Percentiles rank a stretch among this genome's conserved stretches.
These are phyloP conservation scores for Podila epigama DNA, from an alignment of 192 early-diverging fungal genomes.

Conservation along the genomic window DNA sequence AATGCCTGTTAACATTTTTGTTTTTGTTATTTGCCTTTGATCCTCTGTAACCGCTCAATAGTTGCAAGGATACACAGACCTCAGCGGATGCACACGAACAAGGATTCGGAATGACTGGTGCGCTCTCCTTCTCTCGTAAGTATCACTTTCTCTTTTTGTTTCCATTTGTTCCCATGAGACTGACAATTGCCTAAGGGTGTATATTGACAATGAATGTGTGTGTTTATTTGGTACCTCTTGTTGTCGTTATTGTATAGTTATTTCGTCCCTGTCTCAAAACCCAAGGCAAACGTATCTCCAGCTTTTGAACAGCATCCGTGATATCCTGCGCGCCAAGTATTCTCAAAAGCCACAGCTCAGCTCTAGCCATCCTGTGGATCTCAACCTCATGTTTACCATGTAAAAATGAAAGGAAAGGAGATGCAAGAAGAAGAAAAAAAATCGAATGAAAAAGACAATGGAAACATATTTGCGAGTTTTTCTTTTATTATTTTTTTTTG, in stretches of 20 bases:
- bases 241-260: slow-evolving; percentile 22
- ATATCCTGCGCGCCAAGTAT: slow-evolving; percentile 69
- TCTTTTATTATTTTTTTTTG: background rate
- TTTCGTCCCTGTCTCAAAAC: slow-evolving; percentile 58
- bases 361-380: slow-evolving; percentile 50
- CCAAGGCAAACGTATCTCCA: slow-evolving; percentile 71
- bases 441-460: background rate
- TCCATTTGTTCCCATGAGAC: background rate
- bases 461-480: background rate
- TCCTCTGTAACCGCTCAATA: slow-evolving; percentile 2
- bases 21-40: background rate
- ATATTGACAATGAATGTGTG: background rate
- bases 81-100: slow-evolving; percentile 77
- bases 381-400: slow-evolving; percentile 51
- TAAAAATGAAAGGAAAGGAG: slow-evolving; percentile 4
- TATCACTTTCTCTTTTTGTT: background rate
- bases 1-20: background rate
- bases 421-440: background rate
- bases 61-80: slow-evolving; percentile 85
- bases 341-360: slow-evolving; percentile 83
- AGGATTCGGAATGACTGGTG: slow-evolving; percentile 67
- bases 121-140: slow-evolving; percentile 67
- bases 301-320: slow-evolving; percentile 72
- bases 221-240: background rate
- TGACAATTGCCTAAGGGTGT: too few species aligned